A percentile compares a stretch with the other conserved stretches of the same genome.
These are phyloP conservation scores for Arachis hypogaea DNA, from an alignment of 306 rosid genomes.

Conservation along the genomic window DNA sequence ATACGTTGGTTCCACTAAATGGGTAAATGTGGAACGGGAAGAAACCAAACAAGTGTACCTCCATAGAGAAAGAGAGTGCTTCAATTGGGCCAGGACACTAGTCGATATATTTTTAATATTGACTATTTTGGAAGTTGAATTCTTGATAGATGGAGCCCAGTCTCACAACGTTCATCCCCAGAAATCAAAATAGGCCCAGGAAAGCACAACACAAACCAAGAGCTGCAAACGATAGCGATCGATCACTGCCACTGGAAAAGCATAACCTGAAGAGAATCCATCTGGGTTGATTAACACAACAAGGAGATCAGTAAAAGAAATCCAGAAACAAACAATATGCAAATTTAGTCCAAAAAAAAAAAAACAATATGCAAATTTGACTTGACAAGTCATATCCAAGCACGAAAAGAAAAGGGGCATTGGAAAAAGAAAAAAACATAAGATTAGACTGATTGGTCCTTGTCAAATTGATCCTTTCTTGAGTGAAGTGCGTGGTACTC, in stretches of 20 bases:
- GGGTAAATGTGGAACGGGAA: not conserved
- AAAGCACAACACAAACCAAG: constrained; percentile 16
- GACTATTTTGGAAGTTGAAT: too few species aligned
- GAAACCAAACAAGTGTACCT: not conserved
- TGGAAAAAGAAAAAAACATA: constrained; percentile 48
- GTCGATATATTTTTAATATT: too few species aligned
- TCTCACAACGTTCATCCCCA: constrained; percentile 1
- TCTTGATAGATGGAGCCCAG: not conserved
- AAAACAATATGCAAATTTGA: constrained; percentile 31
- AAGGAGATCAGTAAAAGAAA: constrained; percentile 16
- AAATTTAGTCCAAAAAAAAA: not conserved
- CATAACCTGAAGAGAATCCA: constrained; percentile 15
- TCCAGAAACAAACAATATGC: not conserved
- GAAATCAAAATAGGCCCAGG: not conserved
- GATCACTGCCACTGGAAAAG: constrained; percentile 25
- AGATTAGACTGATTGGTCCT: constrained; percentile 41
- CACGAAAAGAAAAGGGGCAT: constrained; percentile 6
- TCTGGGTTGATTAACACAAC: constrained; percentile 17
- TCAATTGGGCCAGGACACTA: not conserved
- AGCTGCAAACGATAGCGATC: constrained; percentile 32
- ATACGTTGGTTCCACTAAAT: too few species aligned
- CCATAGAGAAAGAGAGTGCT: not conserved
- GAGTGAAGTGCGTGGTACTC: constrained; percentile 15
- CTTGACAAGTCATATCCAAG: constrained; percentile 32
- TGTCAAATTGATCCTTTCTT: constrained; percentile 43